A percentile compares a stretch with the other conserved stretches of the same genome.
Conservation (phyloP, 371 early-diverging fungal genomes). For the Coemansia sp. region DNA sequence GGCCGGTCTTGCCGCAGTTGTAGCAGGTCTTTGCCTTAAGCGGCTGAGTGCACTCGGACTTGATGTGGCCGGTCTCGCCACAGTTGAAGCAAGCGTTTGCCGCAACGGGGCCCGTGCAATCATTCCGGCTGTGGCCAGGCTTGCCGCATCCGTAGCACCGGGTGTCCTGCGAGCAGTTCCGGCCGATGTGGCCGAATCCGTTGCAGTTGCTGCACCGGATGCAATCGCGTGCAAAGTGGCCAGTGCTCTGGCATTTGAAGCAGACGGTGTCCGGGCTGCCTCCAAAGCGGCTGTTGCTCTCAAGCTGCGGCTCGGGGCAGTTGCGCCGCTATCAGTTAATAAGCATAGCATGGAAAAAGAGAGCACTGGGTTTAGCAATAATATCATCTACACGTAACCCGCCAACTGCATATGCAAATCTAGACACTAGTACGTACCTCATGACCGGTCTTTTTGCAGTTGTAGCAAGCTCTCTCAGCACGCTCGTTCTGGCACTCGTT, state of each 20-base stretch:
- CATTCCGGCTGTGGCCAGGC: slow-evolving; percentile 59
- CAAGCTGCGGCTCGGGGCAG: slow-evolving; percentile 24
- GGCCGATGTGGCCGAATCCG: slow-evolving; percentile 59
- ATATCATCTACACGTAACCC: not conserved
- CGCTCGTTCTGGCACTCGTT: slow-evolving; percentile 16
- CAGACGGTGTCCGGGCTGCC: slow-evolving; percentile 20
- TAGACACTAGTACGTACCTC: slow-evolving; percentile 12
- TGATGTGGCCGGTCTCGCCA: slow-evolving; percentile 61
- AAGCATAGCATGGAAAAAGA: not conserved
- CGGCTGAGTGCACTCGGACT: slow-evolving; percentile 50
- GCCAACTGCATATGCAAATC: too few species aligned
- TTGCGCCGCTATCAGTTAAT: slow-evolving; percentile 22
- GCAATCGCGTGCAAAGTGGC: slow-evolving; percentile 41
- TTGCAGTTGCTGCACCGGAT: slow-evolving; percentile 64
- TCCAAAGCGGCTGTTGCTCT: not conserved
- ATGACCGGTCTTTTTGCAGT: slow-evolving; percentile 65
- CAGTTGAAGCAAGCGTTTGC: slow-evolving; percentile 65
- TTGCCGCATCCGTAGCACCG: slow-evolving; percentile 60
- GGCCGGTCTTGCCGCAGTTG: slow-evolving; percentile 50
- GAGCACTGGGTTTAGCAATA: not conserved
- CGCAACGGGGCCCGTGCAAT: slow-evolving; percentile 45
- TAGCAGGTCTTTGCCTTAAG: slow-evolving; percentile 37
- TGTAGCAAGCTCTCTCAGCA: slow-evolving; percentile 56
- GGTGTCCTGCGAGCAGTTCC: slow-evolving; percentile 52
- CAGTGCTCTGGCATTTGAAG: slow-evolving; percentile 45